A percentile compares a stretch with the other conserved stretches of the same genome.
Conservation (phyloP, 345 rosid species). For the Camelina laxa region DNA sequence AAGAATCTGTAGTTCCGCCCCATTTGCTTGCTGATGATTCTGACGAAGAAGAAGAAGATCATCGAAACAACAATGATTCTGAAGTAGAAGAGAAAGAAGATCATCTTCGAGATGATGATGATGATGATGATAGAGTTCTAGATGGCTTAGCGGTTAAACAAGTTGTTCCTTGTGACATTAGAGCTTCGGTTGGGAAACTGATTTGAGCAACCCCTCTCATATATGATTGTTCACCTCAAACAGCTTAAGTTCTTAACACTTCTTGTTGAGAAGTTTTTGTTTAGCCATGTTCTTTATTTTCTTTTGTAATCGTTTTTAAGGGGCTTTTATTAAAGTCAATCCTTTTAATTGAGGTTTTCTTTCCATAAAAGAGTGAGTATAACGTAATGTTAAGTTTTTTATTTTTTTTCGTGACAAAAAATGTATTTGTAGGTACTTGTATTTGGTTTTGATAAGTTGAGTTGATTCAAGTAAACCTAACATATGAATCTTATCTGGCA, state of each 20-base stretch:
- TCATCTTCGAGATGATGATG: neutral
- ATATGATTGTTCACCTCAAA: conserved; percentile 29
- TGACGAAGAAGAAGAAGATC: conserved; percentile 27
- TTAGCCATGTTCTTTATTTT: conserved; percentile 19
- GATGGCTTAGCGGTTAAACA: conserved; percentile 2
- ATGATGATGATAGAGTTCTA: conserved; percentile 19
- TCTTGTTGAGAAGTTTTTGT: conserved; percentile 30
- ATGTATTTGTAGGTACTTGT: neutral
- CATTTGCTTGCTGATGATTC: conserved; percentile 46
- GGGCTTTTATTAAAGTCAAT: neutral
- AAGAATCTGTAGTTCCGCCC: conserved; percentile 34
- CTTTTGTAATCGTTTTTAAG: neutral
- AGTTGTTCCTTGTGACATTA: conserved; percentile 21
- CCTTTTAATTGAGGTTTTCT: neutral
- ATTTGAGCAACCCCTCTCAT: neutral
- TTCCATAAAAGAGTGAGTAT: neutral
- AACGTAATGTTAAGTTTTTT: neutral
- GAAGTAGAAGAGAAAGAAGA: conserved; percentile 1
- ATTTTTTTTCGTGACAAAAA: neutral
- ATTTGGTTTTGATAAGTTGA: conserved; percentile 14
- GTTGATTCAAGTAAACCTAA: conserved; percentile 2
- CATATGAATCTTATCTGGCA: neutral
- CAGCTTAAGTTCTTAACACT: conserved; percentile 22
- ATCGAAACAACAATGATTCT: neutral
- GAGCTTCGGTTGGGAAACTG: conserved; percentile 15